Base-by-base conservation (phyloP, 345 rosid genomes). In the Brassica rapa region DNA sequence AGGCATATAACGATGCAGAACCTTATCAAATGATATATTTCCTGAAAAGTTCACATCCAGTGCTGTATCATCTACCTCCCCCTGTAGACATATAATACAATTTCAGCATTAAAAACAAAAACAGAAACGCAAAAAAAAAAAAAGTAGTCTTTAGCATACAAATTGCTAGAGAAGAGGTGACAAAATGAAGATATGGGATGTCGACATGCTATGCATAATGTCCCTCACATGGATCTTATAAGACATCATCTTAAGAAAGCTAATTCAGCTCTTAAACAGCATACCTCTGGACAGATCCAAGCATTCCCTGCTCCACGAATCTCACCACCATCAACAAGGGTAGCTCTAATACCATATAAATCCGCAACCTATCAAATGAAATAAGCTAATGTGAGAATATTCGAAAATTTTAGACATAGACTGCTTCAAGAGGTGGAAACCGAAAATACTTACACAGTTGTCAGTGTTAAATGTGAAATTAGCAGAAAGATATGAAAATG, bases 221-320 rank as follows among this genome's bases (percentile, higher is more conserved):
- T 32, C 35, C 35, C 35, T 32, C 35, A 32, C 6, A 32, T 32
- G 35, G 7, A 32, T 35, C 41, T 35, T 7, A 35, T 25, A 25
- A 25, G 4, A 25, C 29, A 25, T 2, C 29, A 25, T 25, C 29
- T 25, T 25, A 25, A 25, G 29, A 25, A 25, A 25, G 29, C 4
- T 25, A 25, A 25, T 19, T 19, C 21, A 19, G 21, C 21, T 19
- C 21, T 19, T 19, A 19, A 19, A 19, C 21, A 19, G 21, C 65
- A 66, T 84, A 94, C 98, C 95, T 94, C 98, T n/a, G 93, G 97
- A 79, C 97, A 94, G 68, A 94, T 84, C 98, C 98, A 94, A 63
- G 95, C 97, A 86, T 94, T 94, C 78, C 98, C 98, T 32, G 97
- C 98, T 72, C 98, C 98, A 55, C 98, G 89, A 84, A 94, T 91